Percentiles rank a stretch among this genome's conserved stretches.
Conservation (phyloP, 2,329 filamentous ascomycete genomes). For the Lachnellula suecica region DNA sequence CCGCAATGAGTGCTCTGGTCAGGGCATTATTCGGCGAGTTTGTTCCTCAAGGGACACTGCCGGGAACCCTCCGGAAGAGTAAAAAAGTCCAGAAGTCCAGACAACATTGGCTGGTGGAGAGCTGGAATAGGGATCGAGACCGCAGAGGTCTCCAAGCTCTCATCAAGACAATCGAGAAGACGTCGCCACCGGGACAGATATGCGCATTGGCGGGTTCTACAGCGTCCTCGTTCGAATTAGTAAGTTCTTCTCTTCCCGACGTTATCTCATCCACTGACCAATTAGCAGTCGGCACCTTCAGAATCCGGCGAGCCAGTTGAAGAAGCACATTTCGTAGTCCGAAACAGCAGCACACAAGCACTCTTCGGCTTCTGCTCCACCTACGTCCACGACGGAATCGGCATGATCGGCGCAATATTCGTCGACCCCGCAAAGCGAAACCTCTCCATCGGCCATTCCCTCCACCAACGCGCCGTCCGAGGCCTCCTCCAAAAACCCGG, state of each 20-base stretch:
- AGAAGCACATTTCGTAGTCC: constrained; percentile 86
- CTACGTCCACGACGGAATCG: constrained; percentile 62
- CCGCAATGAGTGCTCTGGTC: constrained; percentile 80
- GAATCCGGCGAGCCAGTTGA: constrained; percentile 62
- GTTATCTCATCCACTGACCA: too few species aligned
- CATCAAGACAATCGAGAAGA: constrained; percentile 67
- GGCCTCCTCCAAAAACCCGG: constrained; percentile 72
- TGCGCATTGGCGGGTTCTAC: constrained; percentile 64
- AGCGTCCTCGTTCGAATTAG: constrained; percentile 74
- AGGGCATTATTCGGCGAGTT: constrained; percentile 80
- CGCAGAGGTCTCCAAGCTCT: constrained; percentile 71
- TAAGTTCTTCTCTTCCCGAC: constrained; percentile 13
- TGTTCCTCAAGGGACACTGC: constrained; percentile 56
- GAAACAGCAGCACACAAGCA: constrained; percentile 88
- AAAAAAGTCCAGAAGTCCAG: constrained; percentile 86
- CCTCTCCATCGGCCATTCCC: constrained; percentile 84
- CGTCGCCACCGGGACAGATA: constrained; percentile 62
- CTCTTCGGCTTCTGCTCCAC: constrained; percentile 92
- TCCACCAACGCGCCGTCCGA: constrained; percentile 82
- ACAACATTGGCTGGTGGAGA: constrained; percentile 92
- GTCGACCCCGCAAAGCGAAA: constrained; percentile 86
- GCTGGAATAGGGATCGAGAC: constrained; percentile 80
- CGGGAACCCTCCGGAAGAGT: constrained; percentile 79
- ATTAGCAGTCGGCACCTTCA: constrained; percentile 1
- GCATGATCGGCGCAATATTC: constrained; percentile 81